Base-by-base conservation (phyloP, 2,329 filamentous ascomycete genomes). In the Claviceps sp. region DNA sequence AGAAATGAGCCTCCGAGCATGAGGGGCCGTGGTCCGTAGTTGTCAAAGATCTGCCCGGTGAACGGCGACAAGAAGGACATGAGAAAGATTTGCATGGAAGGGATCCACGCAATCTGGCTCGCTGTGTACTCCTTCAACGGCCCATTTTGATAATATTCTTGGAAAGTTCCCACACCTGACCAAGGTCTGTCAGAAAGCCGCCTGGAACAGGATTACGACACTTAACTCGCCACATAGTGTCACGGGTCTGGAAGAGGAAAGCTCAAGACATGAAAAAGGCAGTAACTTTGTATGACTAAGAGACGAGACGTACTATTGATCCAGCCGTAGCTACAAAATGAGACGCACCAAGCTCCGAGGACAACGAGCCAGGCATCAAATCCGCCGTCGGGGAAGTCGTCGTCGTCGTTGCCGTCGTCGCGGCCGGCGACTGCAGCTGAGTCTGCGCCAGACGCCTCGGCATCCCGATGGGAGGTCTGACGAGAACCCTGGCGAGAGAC, bases 61-160 rank as follows among this genome's bases (percentile, higher is more conserved):
- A 52, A 50, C 2, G 50, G 53, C 40, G 41, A 40, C 20, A 53
- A 18, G 14, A 30, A 43, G 9, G 26, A 34, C 42, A 41, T 51
- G 16, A 22, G 34, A n/a, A 43, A 67, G 63, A 56, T 59, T 55
- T 81, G 73, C 7, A 81, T 61, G 0, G 77, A 77, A 0, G 76
- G 72, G 47, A 82, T 82, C 79, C 79, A 83, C n/a, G 78, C 68
- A n/a, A 83, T 69, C 0, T 74, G 75, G 51, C 74, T 77, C 1
- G 75, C 60, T 0, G 76, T 75, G 56, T 78, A 76, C 2, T 67
- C 48, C 5, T 58, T 61, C 2, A 82, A 64, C 18, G 74, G 69
- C 7, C 72, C 64, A 6, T 62, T 68, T 55, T 79, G 66, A 57
- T 82, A 83, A 60, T 81, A 79, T 20, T 74, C 71, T 58, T 82